phyloP scores from a whole-genome alignment of 1,284 basidiomycete species.

The Boletus hoseneyae region DNA sequence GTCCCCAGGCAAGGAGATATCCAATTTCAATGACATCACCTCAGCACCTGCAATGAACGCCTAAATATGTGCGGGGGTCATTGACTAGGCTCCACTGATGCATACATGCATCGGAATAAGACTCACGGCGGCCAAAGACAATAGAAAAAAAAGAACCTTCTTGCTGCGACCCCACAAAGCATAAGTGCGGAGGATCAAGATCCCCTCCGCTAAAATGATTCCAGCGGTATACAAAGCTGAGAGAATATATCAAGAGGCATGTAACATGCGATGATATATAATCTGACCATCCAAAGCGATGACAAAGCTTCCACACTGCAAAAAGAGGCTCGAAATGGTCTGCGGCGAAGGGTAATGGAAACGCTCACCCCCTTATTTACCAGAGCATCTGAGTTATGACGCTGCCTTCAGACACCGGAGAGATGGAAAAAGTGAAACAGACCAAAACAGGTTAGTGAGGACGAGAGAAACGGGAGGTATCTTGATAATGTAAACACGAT shows the following conservation, averaged over 20 bases:
- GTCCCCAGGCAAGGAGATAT: constrained; percentile 20
- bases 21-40: constrained; percentile 6
- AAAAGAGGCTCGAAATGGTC: background rate
- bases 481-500: constrained; percentile 27
- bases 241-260: background rate
- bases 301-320: constrained; percentile 21
- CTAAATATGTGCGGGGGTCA: constrained; percentile 3
- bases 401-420: background rate
- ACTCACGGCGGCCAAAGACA: constrained; percentile 23
- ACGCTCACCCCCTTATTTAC: constrained; percentile 5
- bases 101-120: background rate
- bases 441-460: constrained; percentile 19
- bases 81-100: background rate
- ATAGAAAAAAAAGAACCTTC: constrained; percentile 18
- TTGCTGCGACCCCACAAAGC: constrained; percentile 26
- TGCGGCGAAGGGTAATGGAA: background rate
- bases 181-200: constrained; percentile 29
- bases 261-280: background rate
- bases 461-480: constrained; percentile 24
- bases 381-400: constrained; percentile 8
- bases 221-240: constrained; percentile 21
- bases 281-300: constrained; percentile 19
- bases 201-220: constrained; percentile 22
- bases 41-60: constrained; percentile 18
- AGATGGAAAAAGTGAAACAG: background rate